phyloP scores from a whole-genome alignment of 2,329 filamentous ascomycete genomes.

The Pseudogymnoascus verrucosus region DNA sequence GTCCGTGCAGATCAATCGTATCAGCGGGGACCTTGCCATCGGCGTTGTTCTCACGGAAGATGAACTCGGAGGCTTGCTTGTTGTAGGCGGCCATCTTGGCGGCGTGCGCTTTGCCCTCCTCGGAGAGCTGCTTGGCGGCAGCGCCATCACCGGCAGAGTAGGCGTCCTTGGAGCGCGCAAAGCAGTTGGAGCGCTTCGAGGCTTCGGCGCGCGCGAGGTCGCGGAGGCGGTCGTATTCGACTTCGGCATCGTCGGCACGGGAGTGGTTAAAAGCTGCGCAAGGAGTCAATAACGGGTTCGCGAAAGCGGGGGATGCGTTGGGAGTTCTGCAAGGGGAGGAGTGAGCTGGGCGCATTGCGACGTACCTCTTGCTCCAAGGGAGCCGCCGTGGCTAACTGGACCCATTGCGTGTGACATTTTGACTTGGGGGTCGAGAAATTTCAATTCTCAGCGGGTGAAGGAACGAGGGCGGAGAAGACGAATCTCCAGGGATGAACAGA shows the following conservation, averaged over 20 bases:
- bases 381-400: not conserved
- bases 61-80: conserved; percentile 82
- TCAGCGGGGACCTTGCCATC: conserved; percentile 65
- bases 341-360: not conserved
- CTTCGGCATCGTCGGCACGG: conserved; percentile 60
- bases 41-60: conserved; percentile 93
- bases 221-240: conserved; percentile 86
- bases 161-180: conserved; percentile 69
- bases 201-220: conserved; percentile 75
- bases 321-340: conserved; percentile 14
- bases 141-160: conserved; percentile 79
- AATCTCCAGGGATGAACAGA: not conserved
- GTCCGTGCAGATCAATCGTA: conserved; percentile 88
- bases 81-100: conserved; percentile 83
- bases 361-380: not conserved
- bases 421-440: not conserved
- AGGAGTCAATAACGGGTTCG: not conserved
- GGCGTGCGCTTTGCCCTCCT: conserved; percentile 79
- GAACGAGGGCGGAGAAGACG: not conserved
- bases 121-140: conserved; percentile 71
- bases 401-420: not conserved
- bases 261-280: conserved; percentile 67
- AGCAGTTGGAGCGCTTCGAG: conserved; percentile 67
- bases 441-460: not conserved
- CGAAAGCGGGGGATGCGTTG: conserved; percentile 8